Base-by-base conservation (phyloP, 345 rosid species). In the Brassica napus region DNA sequence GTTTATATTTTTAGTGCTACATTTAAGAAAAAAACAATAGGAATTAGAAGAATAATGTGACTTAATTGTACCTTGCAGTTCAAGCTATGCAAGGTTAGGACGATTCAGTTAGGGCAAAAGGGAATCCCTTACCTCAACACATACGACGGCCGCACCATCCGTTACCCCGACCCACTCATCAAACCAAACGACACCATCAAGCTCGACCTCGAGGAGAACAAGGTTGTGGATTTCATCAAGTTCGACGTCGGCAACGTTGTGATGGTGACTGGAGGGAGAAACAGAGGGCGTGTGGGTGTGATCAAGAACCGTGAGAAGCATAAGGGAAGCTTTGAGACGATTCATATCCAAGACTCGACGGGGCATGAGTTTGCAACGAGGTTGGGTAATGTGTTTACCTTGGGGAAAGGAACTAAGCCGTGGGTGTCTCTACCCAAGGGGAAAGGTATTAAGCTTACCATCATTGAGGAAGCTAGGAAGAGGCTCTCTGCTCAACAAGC, bases 321-420 rank as follows among this genome's bases (percentile, higher is more conserved):
- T 15, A 90, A 92, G 92, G 96, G 97, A 67, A 90, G 89, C 84
- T 90, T 92, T 54, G 96, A 92, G 77, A 92, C 97, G 0, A 84
- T 92, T 26, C 97, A 92, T 63, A 74, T 92, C 44, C 97, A 92
- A 63, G 97, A 92, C 66, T 72, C 96, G 1, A 74, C 82, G 0
- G 96, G 96, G 5, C 93, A 90, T 18, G 96, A 92, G 86, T 92
- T 90, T 79, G 97, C 96, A n/a, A 92, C 97, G 52, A 92, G 96
- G 64, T 66, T 90, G 64, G 88, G 92, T 28, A 90, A 92, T 75
- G 97, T 92, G 73, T 92, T 83, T 81, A 89, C 90, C 18, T 79
- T 92, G 0, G 97, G 97, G 8, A 90, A 92, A 73, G 94, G 97
- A 37, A 76, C 91, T 10, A 92, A 90, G 81, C 97, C 97, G 0